A percentile compares a stretch with the other conserved stretches of the same genome.
phyloP scores from a whole-genome alignment of 2,329 filamentous ascomycete species.

The Paraphaeosphaeria sporulosa region DNA sequence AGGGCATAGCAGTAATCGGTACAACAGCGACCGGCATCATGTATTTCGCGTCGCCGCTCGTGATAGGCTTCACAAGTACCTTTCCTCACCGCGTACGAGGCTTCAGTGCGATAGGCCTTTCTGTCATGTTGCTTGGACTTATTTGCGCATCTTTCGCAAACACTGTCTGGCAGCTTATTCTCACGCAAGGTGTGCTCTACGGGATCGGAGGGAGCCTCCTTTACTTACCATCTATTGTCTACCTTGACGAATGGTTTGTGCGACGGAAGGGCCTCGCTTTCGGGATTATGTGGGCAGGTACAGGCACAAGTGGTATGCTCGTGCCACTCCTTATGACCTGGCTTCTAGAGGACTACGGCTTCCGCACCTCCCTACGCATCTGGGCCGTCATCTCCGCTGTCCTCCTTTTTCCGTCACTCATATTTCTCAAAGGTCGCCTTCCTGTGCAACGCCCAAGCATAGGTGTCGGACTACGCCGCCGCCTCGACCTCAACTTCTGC shows the following conservation, averaged over 20 bases:
- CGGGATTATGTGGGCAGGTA: slow-evolving; percentile 56
- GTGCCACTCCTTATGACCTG: no score
- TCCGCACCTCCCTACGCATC: no score
- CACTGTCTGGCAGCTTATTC: slow-evolving; percentile 33
- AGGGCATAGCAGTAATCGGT: slow-evolving; percentile 22
- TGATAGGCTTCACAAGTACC: no score
- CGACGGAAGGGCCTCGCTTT: slow-evolving; percentile 56
- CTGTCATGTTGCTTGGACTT: no score
- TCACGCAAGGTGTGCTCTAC: slow-evolving; percentile 45
- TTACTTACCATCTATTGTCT: slow-evolving; percentile 54
- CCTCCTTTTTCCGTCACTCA: no score
- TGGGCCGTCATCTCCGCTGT: no score
- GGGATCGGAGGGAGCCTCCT: slow-evolving; percentile 54
- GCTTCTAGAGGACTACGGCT: no score
- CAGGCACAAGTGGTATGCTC: no score
- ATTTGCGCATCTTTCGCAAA: slow-evolving; percentile 42
- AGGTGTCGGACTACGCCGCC: no score
- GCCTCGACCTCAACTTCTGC: no score
- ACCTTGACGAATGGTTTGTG: slow-evolving; percentile 60
- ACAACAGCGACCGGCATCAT: slow-evolving; percentile 14
- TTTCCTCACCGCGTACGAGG: slow-evolving; percentile 10
- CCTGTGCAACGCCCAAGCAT: no score
- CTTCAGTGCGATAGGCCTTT: background rate
- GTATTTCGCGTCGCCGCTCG: slow-evolving; percentile 11
- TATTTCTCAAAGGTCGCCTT: no score